Evolutionary conservation across 106 monocot species (phyloP), one percentile per base, ranked within the genome.

Genomic region (Phalaenopsis aphrodite): DNA sequence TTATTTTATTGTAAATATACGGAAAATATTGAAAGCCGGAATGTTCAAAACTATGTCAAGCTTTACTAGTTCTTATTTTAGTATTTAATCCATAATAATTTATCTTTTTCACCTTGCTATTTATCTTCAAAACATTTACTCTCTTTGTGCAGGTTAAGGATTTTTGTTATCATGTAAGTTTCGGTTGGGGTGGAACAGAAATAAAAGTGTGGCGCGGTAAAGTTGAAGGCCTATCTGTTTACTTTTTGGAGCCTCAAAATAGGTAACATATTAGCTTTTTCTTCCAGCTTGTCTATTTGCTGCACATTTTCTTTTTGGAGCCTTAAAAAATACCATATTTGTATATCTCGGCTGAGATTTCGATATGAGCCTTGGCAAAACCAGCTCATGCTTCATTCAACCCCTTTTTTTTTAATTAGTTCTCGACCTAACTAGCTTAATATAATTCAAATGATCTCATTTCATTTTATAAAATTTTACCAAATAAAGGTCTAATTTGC

Each of bases 201-300:
- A 92, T 94, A 87, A 98, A 94, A 82, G 91, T 98, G 74, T 98
- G 98, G 98, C 82, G 85, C 77, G 98, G 98, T 64, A 94, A 84
- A 77, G 98, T 98, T 80, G 94, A 91, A 88, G 94, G 90, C 16
- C 88, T 98, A 64, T 80, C 91, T 82, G 92, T 94, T 67, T 91
- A 98, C 89, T 98, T 98, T 87, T 42, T 98, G 55, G 98, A 98
- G 85, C 98, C 98, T 76, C 92, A 91, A 80, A 94, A 98, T 87
- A 92, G 98, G 98, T 98, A 91, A 79, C 74, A 46, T n/a, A 83
- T 61, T 49, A 58, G 46, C 14, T 24, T 74, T 4, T 24, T 82
- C 58, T 80, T 17, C 42, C 19, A 58, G 42, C 16, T 74, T 19
- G 74, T 42, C n/a, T 43, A 5, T 36, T 74, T 45, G 5, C 15